A percentile compares a stretch with the other conserved stretches of the same genome.
Evolutionary conservation across 805 yeast genomes (phyloP).

Genomic region (Lachancea waltii): DNA sequence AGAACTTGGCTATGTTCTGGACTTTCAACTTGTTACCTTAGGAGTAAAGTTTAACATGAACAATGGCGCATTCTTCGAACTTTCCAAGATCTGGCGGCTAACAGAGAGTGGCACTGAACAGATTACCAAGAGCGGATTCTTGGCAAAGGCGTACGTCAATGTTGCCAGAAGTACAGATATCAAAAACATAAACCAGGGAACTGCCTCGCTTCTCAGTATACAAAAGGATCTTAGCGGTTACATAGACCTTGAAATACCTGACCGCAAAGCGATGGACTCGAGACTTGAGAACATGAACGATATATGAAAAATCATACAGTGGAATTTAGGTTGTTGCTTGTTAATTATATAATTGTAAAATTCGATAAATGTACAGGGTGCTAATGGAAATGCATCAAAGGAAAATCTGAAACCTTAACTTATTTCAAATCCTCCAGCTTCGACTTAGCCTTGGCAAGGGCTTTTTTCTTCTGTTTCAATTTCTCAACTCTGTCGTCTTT

Average conservation of each 20-base stretch:
- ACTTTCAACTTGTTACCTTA: slow-evolving; percentile 32
- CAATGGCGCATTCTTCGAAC: slow-evolving; percentile 26
- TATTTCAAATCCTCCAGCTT: slow-evolving; percentile 34
- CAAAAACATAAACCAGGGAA: slow-evolving; percentile 59
- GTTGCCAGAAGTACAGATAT: slow-evolving; percentile 69
- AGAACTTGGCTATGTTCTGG: slow-evolving; percentile 65
- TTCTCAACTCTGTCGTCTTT: slow-evolving; percentile 70
- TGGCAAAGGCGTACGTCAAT: slow-evolving; percentile 62
- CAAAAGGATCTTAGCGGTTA: slow-evolving; percentile 64
- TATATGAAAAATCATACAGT: slow-evolving; percentile 1
- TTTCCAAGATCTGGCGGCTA: slow-evolving; percentile 28
- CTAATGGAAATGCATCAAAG: slow-evolving; percentile 3
- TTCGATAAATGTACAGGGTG: slow-evolving; percentile 8
- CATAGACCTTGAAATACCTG: slow-evolving; percentile 65
- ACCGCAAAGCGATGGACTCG: slow-evolving; percentile 75
- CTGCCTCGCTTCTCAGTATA: slow-evolving; percentile 52
- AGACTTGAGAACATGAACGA: slow-evolving; percentile 37
- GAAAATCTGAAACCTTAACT: too few species aligned
- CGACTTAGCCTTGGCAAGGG: slow-evolving; percentile 57
- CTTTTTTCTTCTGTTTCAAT: slow-evolving; percentile 61
- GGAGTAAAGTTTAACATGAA: slow-evolving; percentile 28
- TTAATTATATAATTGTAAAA: slow-evolving; percentile 3
- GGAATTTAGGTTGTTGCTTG: slow-evolving; percentile 1
- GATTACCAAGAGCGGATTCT: slow-evolving; percentile 45
- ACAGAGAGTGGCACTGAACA: slow-evolving; percentile 36